Percentiles rank a stretch among this genome's conserved stretches.
phyloP scores from a whole-genome alignment of 1,284 basidiomycete species.

The Golubevia pallescens region DNA sequence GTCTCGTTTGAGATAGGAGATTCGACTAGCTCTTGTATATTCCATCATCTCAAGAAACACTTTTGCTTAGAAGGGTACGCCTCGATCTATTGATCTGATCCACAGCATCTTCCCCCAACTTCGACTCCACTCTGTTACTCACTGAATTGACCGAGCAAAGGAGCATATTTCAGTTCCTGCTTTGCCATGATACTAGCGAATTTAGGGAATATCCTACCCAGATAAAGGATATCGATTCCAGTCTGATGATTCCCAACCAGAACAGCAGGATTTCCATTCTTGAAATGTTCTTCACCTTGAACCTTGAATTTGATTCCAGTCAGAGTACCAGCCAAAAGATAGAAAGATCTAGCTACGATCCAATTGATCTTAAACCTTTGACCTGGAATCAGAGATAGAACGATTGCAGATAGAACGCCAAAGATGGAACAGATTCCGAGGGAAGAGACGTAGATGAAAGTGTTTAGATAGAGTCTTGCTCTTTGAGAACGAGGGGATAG shows the following conservation, averaged over 20 bases:
- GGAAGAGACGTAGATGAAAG: slow-evolving; percentile 38
- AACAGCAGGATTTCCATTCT: slow-evolving; percentile 72
- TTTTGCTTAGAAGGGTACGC: too few species aligned
- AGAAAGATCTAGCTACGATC: slow-evolving; percentile 48
- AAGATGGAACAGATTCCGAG: slow-evolving; percentile 49
- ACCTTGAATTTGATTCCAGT: slow-evolving; percentile 75
- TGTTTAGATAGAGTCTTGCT: slow-evolving; percentile 50
- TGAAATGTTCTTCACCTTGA: slow-evolving; percentile 83
- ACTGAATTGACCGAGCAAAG: slow-evolving; percentile 84
- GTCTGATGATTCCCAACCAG: slow-evolving; percentile 88
- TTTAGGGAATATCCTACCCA: slow-evolving; percentile 86
- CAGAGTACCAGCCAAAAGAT: slow-evolving; percentile 32
- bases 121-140: slow-evolving; percentile 8
- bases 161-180: slow-evolving; percentile 83
- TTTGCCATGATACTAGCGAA: slow-evolving; percentile 90
- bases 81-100: too few species aligned
- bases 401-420: slow-evolving; percentile 44
- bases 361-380: slow-evolving; percentile 54
- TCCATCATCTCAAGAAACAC: too few species aligned
- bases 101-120: too few species aligned
- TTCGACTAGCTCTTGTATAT: too few species aligned
- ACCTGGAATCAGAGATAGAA: slow-evolving; percentile 35
- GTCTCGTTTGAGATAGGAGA: too few species aligned
- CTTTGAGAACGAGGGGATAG: slow-evolving; percentile 41
- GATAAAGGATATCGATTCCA: slow-evolving; percentile 66